phyloP scores from a whole-genome alignment of 257 asterid genomes.

The Petunia axillaris region DNA sequence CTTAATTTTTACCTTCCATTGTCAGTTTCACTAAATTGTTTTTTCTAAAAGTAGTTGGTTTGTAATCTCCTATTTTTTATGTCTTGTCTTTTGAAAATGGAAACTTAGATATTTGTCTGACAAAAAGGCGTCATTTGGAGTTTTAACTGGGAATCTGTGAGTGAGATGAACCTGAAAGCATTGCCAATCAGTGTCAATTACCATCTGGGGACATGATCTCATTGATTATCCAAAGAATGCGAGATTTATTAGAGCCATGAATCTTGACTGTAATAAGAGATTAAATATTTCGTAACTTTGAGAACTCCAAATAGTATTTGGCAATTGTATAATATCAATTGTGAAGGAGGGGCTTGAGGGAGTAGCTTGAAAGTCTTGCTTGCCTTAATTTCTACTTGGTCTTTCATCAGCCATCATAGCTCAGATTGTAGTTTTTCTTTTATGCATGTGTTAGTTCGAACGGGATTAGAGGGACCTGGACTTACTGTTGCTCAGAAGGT shows the following conservation, averaged over 20 bases:
- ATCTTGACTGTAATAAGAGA: neutral
- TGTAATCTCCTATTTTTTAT: neutral
- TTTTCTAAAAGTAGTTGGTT: neutral
- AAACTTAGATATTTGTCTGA: neutral
- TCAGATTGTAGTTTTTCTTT: neutral
- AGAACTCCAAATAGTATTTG: slow-evolving; percentile 7
- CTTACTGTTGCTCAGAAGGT: slow-evolving; percentile 82
- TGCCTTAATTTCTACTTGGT: neutral
- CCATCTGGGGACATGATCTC: neutral
- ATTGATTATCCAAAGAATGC: neutral
- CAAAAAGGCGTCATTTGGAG: neutral
- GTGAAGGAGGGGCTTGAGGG: neutral
- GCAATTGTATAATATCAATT: neutral
- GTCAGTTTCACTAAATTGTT: neutral
- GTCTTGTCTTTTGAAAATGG: neutral
- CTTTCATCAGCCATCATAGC: neutral
- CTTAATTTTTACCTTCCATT: neutral
- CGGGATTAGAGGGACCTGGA: slow-evolving; percentile 38
- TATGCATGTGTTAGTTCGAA: slow-evolving; percentile 16
- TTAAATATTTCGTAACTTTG: neutral
- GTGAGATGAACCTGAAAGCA: neutral
- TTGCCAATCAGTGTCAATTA: neutral
- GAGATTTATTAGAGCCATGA: neutral
- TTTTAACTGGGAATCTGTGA: neutral
- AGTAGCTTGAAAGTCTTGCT: neutral